Base-by-base conservation (phyloP, 2,329 filamentous ascomycete genomes). In the Colletotrichum coccodes region DNA sequence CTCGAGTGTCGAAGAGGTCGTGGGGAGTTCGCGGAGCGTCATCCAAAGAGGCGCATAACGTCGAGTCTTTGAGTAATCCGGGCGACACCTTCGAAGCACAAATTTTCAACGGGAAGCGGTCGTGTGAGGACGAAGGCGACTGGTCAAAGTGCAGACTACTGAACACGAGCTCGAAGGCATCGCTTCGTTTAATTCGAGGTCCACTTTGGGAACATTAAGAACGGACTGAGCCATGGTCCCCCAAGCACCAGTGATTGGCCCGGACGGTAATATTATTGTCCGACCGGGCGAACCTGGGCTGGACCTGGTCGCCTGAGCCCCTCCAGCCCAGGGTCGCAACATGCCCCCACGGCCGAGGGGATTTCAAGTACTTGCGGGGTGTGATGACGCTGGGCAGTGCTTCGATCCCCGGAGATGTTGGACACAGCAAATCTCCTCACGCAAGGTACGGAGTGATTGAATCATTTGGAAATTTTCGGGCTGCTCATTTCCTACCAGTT, bases 111-210 rank as follows among this genome's bases (percentile, higher is more conserved):
- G 26, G 46, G 21, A 46, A 26, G 32, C 28, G 21, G 50, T 60
- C 36, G 66, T 69, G 54, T 56, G 60, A 69, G 56, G 61, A 56
- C 46, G 42, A 60, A 28, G 56, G 28, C 54, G n/a, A 42, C n/a
- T 46, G 11, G 23, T 46, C 46, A 49, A 52, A 34, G 54, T 46
- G 66, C 49, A 58, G 34, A 26, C 23, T 56, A 54, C 47, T 66
- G 56, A 60, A 69, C 66, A 69, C 66, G 56, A 65, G 34, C 38
- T 60, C 47, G 65, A 60, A 42, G 56, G 61, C 54, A 68, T 60
- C 47, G 62, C 49, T 62, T 64, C 64, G 52, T 68, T 64, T 58
- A 68, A 64, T 69, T 66, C 66, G 21, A 66, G 66, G 34, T 54
- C 66, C 66, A 69, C 61, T 66, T 36, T 54, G 54, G 34, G 26